Evolutionary conservation across 2,329 filamentous ascomycete species (phyloP).

Genomic region (Biscogniauxia sp.): DNA sequence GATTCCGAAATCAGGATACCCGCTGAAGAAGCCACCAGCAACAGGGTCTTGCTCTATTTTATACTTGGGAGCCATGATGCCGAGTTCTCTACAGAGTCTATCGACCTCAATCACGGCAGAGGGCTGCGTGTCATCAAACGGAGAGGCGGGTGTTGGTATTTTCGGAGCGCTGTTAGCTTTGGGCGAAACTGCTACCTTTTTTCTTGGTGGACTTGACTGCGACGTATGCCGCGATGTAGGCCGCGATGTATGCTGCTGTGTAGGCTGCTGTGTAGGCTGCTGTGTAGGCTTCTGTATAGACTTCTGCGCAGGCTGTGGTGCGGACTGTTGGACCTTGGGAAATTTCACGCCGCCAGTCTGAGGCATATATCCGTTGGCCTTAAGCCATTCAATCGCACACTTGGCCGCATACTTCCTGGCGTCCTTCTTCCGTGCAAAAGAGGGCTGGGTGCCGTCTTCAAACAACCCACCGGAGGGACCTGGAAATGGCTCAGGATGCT

Average conservation of each 20-base stretch:
- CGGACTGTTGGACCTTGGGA: constrained; percentile 25
- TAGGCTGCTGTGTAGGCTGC: constrained; percentile 23
- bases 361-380: constrained; percentile 28
- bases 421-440: constrained; percentile 49
- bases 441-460: constrained; percentile 26
- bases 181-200: not conserved
- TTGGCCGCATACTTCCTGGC: constrained; percentile 54
- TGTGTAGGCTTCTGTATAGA: no score
- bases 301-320: constrained; percentile 30
- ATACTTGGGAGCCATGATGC: constrained; percentile 31
- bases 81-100: constrained; percentile 34
- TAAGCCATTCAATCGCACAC: constrained; percentile 44
- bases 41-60: constrained; percentile 21
- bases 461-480: constrained; percentile 32
- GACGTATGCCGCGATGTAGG: no score
- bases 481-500: constrained; percentile 20
- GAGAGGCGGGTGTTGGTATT: constrained; percentile 20
- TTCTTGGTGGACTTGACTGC: constrained; percentile 1
- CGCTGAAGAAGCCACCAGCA: constrained; percentile 34
- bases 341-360: constrained; percentile 11
- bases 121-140: constrained; percentile 20
- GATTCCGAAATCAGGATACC: constrained; percentile 25
- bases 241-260: constrained; percentile 29
- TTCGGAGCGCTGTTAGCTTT: constrained; percentile 21
- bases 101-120: constrained; percentile 25